phyloP scores from a whole-genome alignment of 2,329 filamentous ascomycete genomes.

The Dryadomyces quercivorus region DNA sequence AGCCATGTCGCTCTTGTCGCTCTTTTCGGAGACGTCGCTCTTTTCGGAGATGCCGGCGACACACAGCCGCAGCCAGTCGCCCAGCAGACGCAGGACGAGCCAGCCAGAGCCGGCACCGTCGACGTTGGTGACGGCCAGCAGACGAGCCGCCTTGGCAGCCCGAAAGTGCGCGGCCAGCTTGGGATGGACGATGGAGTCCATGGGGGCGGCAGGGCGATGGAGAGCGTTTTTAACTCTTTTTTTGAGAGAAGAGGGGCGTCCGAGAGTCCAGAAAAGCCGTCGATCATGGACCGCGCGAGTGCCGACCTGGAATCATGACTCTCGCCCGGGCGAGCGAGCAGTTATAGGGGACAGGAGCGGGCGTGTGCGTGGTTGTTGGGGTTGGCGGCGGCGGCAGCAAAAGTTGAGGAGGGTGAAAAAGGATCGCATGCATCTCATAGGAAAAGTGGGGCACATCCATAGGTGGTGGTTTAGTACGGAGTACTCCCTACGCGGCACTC shows the following conservation, averaged over 20 bases:
- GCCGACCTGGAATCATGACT: neutral
- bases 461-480: too few relatives aligned
- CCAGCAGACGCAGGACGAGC: slow-evolving; percentile 8
- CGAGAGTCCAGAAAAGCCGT: neutral
- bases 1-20: slow-evolving; percentile 5
- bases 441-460: too few relatives aligned
- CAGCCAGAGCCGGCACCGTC: slow-evolving; percentile 6
- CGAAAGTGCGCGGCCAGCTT: slow-evolving; percentile 1
- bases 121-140: slow-evolving; percentile 4
- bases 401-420: too few relatives aligned
- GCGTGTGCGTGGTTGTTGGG: neutral
- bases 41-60: neutral
- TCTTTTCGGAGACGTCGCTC: too few relatives aligned
- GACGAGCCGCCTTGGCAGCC: neutral
- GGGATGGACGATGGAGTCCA: slow-evolving; percentile 1
- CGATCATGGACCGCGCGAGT: neutral
- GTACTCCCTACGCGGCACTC: too few relatives aligned
- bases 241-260: neutral
- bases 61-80: slow-evolving; percentile 9
- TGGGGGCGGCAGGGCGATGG: neutral
- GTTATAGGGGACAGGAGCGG: neutral
- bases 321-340: neutral
- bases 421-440: too few relatives aligned
- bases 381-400: too few relatives aligned
- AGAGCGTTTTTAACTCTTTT: too few relatives aligned